Percentiles rank a stretch among this genome's conserved stretches.
These are phyloP conservation scores for Penicillium flavigenum DNA, from an alignment of 495 filamentous ascomycete genomes.

Conservation along the genomic window DNA sequence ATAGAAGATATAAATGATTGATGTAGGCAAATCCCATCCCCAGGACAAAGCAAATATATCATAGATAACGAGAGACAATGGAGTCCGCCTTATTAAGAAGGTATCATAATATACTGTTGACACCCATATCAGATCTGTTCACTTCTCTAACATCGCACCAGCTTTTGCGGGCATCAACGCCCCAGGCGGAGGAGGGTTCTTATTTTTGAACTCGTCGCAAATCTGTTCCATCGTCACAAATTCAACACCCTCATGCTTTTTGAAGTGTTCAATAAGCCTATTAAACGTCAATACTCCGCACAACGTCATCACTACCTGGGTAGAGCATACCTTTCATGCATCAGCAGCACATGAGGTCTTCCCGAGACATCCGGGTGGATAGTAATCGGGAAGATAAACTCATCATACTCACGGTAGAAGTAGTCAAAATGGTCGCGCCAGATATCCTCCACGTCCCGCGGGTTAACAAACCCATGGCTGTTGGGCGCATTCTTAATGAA, in stretches of 20 bases:
- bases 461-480: slow-evolving; percentile 59
- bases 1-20: not conserved
- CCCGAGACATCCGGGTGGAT: slow-evolving; percentile 68
- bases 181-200: slow-evolving; percentile 26
- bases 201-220: slow-evolving; percentile 59
- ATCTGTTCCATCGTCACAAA: slow-evolving; percentile 70
- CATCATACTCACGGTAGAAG: slow-evolving; percentile 65
- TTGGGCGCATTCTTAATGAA: slow-evolving; percentile 60
- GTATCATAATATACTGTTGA: not conserved
- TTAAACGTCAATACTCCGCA: not conserved
- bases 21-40: not conserved
- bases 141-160: slow-evolving; percentile 22
- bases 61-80: too few relatives aligned
- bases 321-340: slow-evolving; percentile 52
- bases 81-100: not conserved
- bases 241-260: slow-evolving; percentile 68
- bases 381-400: slow-evolving; percentile 67
- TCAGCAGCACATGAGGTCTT: slow-evolving; percentile 62
- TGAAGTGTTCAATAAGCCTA: slow-evolving; percentile 68
- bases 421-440: slow-evolving; percentile 67
- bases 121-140: not conserved
- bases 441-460: slow-evolving; percentile 55
- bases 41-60: too few relatives aligned
- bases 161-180: slow-evolving; percentile 29
- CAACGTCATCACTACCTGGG: not conserved